Evolutionary conservation across 306 rosid species (phyloP).

Genomic region (Cercis canadensis): DNA sequence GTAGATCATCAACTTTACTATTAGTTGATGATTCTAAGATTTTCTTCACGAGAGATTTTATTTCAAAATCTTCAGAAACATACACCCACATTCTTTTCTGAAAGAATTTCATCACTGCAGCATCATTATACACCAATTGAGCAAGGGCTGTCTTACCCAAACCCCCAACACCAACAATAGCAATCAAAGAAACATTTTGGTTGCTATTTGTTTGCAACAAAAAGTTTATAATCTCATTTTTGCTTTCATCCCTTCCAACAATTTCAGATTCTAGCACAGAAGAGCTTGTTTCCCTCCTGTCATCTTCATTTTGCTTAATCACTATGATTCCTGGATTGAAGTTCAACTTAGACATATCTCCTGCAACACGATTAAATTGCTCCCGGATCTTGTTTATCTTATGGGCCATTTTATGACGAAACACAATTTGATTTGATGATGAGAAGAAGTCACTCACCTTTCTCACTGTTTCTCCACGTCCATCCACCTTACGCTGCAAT

Average conservation of each 20-base stretch:
- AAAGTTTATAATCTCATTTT: not conserved
- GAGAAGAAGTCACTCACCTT: constrained; percentile 3
- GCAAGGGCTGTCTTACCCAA: constrained; percentile 32
- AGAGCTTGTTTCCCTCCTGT: constrained; percentile 15
- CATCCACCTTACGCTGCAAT: not conserved
- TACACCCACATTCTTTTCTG: constrained; percentile 18
- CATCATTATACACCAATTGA: constrained; percentile 3
- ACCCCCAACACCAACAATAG: constrained; percentile 7
- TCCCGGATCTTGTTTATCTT: not conserved
- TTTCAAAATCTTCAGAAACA: constrained; percentile 4
- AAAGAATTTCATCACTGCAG: not conserved
- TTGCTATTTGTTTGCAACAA: not conserved
- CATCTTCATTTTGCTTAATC: not conserved
- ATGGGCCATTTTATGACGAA: not conserved
- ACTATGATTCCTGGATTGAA: not conserved
- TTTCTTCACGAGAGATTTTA: not conserved
- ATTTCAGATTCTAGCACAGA: not conserved
- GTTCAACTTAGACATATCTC: not conserved
- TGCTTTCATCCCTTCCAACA: constrained; percentile 5
- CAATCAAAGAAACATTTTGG: not conserved
- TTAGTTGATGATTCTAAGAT: not conserved
- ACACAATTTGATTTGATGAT: not conserved
- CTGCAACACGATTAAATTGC: not conserved
- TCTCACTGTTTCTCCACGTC: not conserved
- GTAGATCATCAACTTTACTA: accelerated